phyloP scores from a whole-genome alignment of 345 rosid genomes.

The Erucastrum elatum region DNA sequence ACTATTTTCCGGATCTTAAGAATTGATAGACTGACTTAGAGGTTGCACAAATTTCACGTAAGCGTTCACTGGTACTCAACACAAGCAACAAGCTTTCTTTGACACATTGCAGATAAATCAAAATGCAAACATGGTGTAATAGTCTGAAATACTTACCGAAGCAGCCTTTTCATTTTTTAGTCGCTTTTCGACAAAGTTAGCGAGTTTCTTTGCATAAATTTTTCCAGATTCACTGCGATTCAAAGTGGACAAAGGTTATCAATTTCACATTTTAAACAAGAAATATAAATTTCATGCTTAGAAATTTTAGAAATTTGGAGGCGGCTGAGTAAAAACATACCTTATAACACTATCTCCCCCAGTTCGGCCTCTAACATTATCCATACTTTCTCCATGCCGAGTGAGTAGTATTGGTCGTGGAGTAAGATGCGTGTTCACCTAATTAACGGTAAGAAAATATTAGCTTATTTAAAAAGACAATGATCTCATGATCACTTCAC shows the following conservation, averaged over 20 bases:
- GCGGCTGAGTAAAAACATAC: conserved; percentile 40
- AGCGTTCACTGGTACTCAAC: conserved; percentile 3
- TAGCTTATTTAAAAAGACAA: background rate
- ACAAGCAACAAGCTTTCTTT: conserved; percentile 19
- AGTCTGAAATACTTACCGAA: conserved; percentile 62
- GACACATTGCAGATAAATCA: conserved; percentile 5
- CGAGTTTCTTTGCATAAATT: conserved; percentile 82
- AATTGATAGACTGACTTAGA: background rate
- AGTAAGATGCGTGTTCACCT: conserved; percentile 98
- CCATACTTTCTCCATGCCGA: conserved; percentile 97
- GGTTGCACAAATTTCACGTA: background rate
- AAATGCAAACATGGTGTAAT: conserved; percentile 5
- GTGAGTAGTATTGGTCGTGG: conserved; percentile 99
- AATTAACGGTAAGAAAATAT: conserved; percentile 2
- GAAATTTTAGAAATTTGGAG: background rate
- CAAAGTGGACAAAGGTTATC: conserved; percentile 21
- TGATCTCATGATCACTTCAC: too few species aligned
- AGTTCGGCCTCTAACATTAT: conserved; percentile 95
- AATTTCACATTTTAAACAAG: conserved; percentile 10
- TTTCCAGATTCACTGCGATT: conserved; percentile 79
- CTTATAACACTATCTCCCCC: conserved; percentile 91
- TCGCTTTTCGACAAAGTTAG: conserved; percentile 88
- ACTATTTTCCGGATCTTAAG: background rate
- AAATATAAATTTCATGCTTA: background rate
- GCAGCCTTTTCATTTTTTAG: conserved; percentile 96